Evolutionary conservation across 2,329 filamentous ascomycete species (phyloP), one percentile per base, ranked within the genome.

Genomic region (Stenocarpella maydis): DNA sequence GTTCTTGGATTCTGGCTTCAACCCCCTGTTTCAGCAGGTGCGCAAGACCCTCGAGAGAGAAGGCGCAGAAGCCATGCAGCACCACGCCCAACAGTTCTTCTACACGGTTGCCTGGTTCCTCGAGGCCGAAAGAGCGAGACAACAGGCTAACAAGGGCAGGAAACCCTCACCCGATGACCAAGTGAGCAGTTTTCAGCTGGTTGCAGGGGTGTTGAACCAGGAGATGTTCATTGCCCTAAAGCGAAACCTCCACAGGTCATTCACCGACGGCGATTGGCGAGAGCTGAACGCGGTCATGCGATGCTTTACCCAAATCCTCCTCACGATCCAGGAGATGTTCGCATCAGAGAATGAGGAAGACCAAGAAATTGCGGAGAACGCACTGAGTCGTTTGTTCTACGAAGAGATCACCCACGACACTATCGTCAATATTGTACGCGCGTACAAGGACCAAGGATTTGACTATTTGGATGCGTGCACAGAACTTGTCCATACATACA

Each of bases 311-410:
- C 95, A 98, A 77, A 96, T 98, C 73, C 84, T 97, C 24, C 86
- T 97, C 31, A 97, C 95, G 0, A 92, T 98, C 2, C 94, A 97
- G 75, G 93, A 97, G 71, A 98, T 99, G 95, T 85, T 90, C 1
- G 89, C 92, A 55, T 96, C 93, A 1, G 86, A 88, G 0, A 87
- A 93, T 37, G 95, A 98, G 72, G 95, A 98, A n/a, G 93, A 99
- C 74, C 92, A 97, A 77, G 96, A 98, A 75, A 98, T 99, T 78
- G 95, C 96, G 0, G 95, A 99, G 78, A 99, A 99, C 74, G 98
- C 97, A 15, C 89, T 97, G 65, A 97, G 92, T 75, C 93, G 95
- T 71, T 93, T 99, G n/a, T 99, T 99, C 79, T 99, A 99, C 81
- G 96, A 99, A 80, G 94, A 98, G 77, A 89, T 93, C 0, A 98